Percentiles rank a stretch among this genome's conserved stretches.
phyloP scores from a whole-genome alignment of 164 flowering plant genomes.

The Vitis riparia region DNA sequence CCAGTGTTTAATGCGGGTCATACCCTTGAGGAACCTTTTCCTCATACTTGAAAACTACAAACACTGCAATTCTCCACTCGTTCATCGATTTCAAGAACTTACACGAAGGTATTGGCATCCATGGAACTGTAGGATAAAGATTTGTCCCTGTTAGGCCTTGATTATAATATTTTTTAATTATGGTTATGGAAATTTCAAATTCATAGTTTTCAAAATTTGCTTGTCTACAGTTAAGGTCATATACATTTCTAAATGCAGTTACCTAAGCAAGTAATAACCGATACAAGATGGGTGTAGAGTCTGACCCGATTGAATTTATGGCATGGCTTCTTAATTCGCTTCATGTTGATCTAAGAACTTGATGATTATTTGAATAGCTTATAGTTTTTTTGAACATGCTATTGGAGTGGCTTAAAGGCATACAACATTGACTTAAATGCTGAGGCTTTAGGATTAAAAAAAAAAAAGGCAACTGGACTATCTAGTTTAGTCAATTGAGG shows the following conservation, averaged over 20 bases:
- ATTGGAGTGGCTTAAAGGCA: no score
- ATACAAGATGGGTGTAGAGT: constrained; percentile 81
- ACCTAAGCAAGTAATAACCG: constrained; percentile 93
- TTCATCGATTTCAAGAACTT: constrained; percentile 94
- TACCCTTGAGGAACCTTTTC: constrained; percentile 96
- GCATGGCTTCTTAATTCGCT: constrained; percentile 96
- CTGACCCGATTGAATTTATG: constrained; percentile 97
- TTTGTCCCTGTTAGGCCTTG: constrained; percentile 16
- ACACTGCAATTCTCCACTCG: constrained; percentile 83
- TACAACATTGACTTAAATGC: no score
- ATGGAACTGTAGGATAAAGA: constrained; percentile 96
- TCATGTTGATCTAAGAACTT: constrained; percentile 67
- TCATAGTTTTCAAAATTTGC: neutral
- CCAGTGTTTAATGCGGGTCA: constrained; percentile 94
- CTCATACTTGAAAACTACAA: constrained; percentile 88
- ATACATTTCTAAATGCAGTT: constrained; percentile 92
- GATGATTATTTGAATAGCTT: no score
- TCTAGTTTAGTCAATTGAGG: no score
- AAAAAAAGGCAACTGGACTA: no score
- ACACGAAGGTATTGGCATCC: constrained; percentile 97
- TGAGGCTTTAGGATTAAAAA: no score
- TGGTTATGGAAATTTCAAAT: neutral
- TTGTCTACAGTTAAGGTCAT: constrained; percentile 81
- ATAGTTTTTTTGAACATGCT: no score
- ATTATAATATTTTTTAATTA: neutral